Base-by-base conservation (phyloP, 352 stramenopile genomes). In the Pythium dissimile region DNA sequence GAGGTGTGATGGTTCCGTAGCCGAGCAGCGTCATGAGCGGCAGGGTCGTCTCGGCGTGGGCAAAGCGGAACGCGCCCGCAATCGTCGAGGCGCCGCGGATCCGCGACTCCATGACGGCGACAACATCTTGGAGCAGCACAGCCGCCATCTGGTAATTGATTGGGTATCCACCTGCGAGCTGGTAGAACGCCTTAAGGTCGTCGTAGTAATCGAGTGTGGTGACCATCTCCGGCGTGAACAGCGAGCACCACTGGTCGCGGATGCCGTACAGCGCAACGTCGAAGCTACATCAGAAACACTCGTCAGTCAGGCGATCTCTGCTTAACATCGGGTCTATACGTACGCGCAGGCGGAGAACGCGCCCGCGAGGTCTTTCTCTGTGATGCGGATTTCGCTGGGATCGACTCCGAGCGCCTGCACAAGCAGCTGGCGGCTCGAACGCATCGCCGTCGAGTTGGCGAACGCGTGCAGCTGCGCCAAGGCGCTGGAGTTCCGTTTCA, bases 101-200 rank as follows among this genome's bases (percentile, higher is more conserved):
- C n/a, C 74, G 71, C 21, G 70, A 67, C 30, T 73, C 73, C 62
- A 92, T 89, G 20, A 59, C 60, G 0, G 42, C 42, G 23, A 83
- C 64, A 16, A 90, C 67, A 50, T 90, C 70, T 43, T 78, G 69
- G 8, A 92, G 62, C 24, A 92, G 54, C 31, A 86, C 71, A 0
- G 75, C 62, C 13, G 83, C 75, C 59, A 92, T 92, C 54, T 89
- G 73, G 57, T 88, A 89, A 53, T 88, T 86, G 56, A 92, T 86
- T 16, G 72, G 62, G 63, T 79, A 79, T 4, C 80, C 83, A 0
- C 65, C 69, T 0, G 71, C 78, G 28, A 81, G 74, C 43, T 84
- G 52, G 54, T 89, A 90, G 62, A 87, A 92, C 31, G 72, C 65
- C 51, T 88, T 75, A 8, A 92, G 66, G 34, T 92, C 80, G 27